These are phyloP conservation scores for Pseudophaeomoniella oleicola DNA, from an alignment of 2,329 filamentous ascomycete species.

Conservation along the genomic window DNA sequence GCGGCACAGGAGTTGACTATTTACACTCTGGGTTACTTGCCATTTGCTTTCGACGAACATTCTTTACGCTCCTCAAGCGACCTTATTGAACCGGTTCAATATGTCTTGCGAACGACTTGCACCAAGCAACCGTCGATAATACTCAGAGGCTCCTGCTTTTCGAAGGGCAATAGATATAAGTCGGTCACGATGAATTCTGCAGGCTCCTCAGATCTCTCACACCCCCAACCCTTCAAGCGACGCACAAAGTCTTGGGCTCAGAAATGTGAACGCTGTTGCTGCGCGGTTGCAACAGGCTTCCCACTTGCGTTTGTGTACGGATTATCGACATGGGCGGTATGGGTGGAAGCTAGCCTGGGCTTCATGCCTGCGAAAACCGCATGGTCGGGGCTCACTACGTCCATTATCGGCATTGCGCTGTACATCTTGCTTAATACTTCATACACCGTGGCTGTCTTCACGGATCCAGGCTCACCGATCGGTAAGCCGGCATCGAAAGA, in stretches of 20 bases:
- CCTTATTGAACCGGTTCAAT: too few species aligned
- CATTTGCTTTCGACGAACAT: too few species aligned
- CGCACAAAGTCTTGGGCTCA: conserved; percentile 26
- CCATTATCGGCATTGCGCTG: conserved; percentile 52
- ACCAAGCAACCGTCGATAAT: too few species aligned
- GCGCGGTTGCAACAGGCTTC: conserved; percentile 62
- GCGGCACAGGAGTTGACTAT: too few species aligned
- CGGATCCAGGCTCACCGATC: conserved; percentile 60
- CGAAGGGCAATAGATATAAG: too few species aligned
- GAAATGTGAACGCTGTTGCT: conserved; percentile 67
- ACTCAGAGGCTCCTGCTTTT: too few species aligned
- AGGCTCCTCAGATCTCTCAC: too few species aligned
- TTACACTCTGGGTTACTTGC: too few species aligned
- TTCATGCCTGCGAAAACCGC: conserved; percentile 27
- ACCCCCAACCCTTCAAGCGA: too few species aligned
- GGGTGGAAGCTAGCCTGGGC: conserved; percentile 66
- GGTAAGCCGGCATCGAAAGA: conserved; percentile 7
- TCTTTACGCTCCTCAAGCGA: too few species aligned
- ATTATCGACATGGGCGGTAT: conserved; percentile 86
- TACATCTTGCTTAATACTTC: conserved; percentile 72
- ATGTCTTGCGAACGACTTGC: too few species aligned
- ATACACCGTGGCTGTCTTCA: conserved; percentile 90
- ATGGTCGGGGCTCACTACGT: conserved; percentile 33
- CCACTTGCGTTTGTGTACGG: conserved; percentile 82
- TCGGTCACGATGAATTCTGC: too few species aligned